Evolutionary conservation across 1,139 yeast genomes (phyloP), one percentile per base, ranked within the genome.

Genomic region (Hanseniaspora uvarum): DNA sequence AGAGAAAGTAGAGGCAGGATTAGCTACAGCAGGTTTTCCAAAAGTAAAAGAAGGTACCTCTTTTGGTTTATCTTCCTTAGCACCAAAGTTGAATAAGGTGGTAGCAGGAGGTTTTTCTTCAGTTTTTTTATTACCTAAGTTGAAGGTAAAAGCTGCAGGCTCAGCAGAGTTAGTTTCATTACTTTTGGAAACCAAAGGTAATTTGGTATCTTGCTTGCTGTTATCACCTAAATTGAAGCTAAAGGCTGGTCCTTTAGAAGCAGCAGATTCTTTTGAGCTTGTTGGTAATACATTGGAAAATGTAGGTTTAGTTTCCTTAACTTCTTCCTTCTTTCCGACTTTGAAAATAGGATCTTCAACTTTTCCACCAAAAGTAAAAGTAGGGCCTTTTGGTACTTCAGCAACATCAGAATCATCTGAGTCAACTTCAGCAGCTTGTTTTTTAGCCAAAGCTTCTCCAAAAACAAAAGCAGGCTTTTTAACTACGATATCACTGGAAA

Each of bases 391-490:
- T 24, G 80, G 61, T 56, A 66, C 76, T 18, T 79, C 65, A 52
- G 79, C 83, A 52, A 77, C 75, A 30, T 78, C 80, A 10, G 78
- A 73, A 41, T 77, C 78, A 16, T 75, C 70, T 47, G 73, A 79
- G 2, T 72, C 66, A 55, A 70, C 71, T 51, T 70, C 69, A 40
- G 68, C 64, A 31, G 60, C 67, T 28, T 73, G 72, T 56, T 74
- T 78, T 23, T 77, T 73, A 8, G 73, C 72, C 23, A 50, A 19
- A 16, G 46, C 43, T 30, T 43, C 53, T 56, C 75, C 76, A 59
- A 76, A 79, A 11, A 80, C 68, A 63, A 86, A 84, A 1, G 81
- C 82, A 1, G 84, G 74, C 53, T 74, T 74, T 49, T 76, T 76
- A 1, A 78, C 71, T 1, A 77, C 76, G 43, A 87, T 86, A 50